Evolutionary conservation across 306 rosid species (phyloP).

Genomic region (Quercus glauca): DNA sequence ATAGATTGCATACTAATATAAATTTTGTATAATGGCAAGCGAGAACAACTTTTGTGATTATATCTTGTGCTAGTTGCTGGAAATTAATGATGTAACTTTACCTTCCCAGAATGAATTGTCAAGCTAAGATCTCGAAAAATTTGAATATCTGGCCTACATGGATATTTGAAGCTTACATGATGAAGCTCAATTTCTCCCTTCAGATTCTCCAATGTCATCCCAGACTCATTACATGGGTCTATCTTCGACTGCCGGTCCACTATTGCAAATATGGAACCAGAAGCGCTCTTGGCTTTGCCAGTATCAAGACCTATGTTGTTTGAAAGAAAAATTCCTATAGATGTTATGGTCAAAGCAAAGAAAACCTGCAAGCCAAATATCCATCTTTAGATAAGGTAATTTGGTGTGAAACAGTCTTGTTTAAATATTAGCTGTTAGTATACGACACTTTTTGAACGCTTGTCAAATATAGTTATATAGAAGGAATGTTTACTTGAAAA

Average conservation of each 20-base stretch:
- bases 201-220: constrained; percentile 24
- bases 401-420: not conserved
- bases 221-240: constrained; percentile 35
- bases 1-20: not conserved
- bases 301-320: constrained; percentile 32
- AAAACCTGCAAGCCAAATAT: constrained; percentile 31
- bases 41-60: too few relatives aligned
- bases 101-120: constrained; percentile 40
- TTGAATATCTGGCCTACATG: constrained; percentile 35
- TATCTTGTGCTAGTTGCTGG: not conserved
- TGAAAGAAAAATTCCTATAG: constrained; percentile 24
- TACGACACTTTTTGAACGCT: too few relatives aligned
- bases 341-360: constrained; percentile 38
- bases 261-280: constrained; percentile 36
- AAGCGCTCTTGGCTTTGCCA: constrained; percentile 34
- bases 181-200: constrained; percentile 34
- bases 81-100: constrained; percentile 3
- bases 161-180: constrained; percentile 40
- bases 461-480: not conserved
- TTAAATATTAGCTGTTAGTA: too few relatives aligned
- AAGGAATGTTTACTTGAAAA: constrained; percentile 38
- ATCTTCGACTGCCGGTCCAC: constrained; percentile 30
- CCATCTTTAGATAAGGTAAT: not conserved
- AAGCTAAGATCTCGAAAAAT: constrained; percentile 37
- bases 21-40: not conserved